Base-by-base conservation (phyloP, 139 green algal genomes). In the Chlamydomonas sp. region DNA sequence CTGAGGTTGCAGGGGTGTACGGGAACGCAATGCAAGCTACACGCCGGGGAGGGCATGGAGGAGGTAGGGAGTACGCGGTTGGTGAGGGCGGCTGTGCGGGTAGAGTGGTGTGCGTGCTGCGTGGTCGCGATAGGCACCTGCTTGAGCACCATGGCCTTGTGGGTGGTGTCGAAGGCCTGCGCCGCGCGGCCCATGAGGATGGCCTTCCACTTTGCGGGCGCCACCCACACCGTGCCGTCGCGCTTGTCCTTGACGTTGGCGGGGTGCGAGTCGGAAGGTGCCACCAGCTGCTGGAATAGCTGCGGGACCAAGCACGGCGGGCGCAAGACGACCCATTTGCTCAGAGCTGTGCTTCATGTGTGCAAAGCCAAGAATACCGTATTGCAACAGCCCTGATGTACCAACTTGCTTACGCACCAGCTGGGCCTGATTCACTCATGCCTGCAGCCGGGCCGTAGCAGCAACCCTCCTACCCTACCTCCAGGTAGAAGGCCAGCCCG, bases 121-220 rank as follows among this genome's bases (percentile, higher is more conserved):
- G 10, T 71, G 10, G 14, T 14, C 10, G 10, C 66, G 10, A 18
- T 71, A 18, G 10, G 10, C 67, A 86, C 80, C 68, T 79, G 71
- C 72, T 86, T 86, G 71, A 86, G 61, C 59, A 86, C 60, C 71
- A 60, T 3, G 1, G 60, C 61, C 59, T 77, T 77, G 4, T 71
- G 14, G 71, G 71, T 61, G 16, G 82, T 86, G 82, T 86, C 82
- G 69, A 86, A 86, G 9, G 63, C 82, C 10, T 10, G 4, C 16
- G 63, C 63, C 16, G 68, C 12, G 20, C 31, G 60, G 49, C 82
- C 82, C 9, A 20, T 86, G 14, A 86, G 71, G 20, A 79, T 14
- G 60, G 71, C n/a, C 71, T 79, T 79, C 82, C 82, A 86, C 8
- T 61, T 60, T 20, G 8, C 57, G 61, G 71, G 61, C 2, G 82